A percentile compares a stretch with the other conserved stretches of the same genome.
phyloP scores from a whole-genome alignment of 805 yeast species.

The Cyberlindnera euphorbiiphila region DNA sequence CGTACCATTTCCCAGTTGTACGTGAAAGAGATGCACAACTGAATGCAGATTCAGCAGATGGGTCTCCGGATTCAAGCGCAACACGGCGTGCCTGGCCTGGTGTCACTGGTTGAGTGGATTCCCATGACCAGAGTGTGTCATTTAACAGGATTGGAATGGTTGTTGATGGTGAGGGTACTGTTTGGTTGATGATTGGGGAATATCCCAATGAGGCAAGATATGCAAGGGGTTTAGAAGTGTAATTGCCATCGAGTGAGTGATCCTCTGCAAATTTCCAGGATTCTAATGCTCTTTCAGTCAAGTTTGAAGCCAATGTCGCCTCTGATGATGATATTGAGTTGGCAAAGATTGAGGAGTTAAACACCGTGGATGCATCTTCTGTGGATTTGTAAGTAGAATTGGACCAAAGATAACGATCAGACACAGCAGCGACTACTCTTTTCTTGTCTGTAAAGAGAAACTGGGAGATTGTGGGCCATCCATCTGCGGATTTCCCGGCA shows the following conservation, averaged over 20 bases:
- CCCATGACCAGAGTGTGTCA: slow-evolving; percentile 73
- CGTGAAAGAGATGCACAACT: slow-evolving; percentile 40
- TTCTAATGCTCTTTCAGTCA: slow-evolving; percentile 3
- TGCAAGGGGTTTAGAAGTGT: slow-evolving; percentile 35
- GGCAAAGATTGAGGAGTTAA: slow-evolving; percentile 20
- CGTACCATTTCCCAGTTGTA: slow-evolving; percentile 50
- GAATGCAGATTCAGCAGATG: slow-evolving; percentile 30
- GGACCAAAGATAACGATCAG: slow-evolving; percentile 26
- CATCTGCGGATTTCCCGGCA: slow-evolving; percentile 16
- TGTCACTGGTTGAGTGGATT: slow-evolving; percentile 45
- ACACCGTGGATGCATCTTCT: slow-evolving; percentile 20
- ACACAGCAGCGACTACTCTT: slow-evolving; percentile 36
- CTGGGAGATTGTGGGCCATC: slow-evolving; percentile 34
- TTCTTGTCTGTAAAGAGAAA: slow-evolving; percentile 34
- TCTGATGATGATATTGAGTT: background rate
- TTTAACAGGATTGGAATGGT: slow-evolving; percentile 32
- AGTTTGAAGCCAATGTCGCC: slow-evolving; percentile 11
- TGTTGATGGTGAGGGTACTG: slow-evolving; percentile 20
- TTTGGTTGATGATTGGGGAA: slow-evolving; percentile 56
- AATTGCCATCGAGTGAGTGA: slow-evolving; percentile 36
- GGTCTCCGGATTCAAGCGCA: slow-evolving; percentile 13
- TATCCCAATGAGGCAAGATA: slow-evolving; percentile 52
- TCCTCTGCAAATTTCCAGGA: slow-evolving; percentile 43
- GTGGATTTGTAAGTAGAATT: slow-evolving; percentile 31
- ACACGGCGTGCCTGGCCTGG: slow-evolving; percentile 20